Evolutionary conservation across 2,329 filamentous ascomycete species (phyloP).

Genomic region (Colletotrichum endophyticum): DNA sequence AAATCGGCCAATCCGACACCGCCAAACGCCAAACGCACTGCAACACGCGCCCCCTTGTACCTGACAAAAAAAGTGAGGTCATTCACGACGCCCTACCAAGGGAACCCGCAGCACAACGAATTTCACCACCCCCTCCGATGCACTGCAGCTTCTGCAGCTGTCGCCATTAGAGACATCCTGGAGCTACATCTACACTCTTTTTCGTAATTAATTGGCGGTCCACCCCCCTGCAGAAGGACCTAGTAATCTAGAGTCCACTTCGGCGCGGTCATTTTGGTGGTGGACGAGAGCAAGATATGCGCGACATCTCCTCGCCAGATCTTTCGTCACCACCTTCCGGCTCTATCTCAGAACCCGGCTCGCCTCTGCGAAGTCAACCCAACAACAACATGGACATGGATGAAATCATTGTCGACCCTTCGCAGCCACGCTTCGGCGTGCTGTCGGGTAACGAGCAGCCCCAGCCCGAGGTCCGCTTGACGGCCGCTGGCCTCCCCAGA

Average conservation of each 20-base stretch:
- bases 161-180: not conserved
- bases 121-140: not conserved
- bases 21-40: slow-evolving; percentile 2
- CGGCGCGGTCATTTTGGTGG: slow-evolving; percentile 7
- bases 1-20: slow-evolving; percentile 14
- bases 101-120: not conserved
- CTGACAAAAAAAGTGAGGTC: slow-evolving; percentile 19
- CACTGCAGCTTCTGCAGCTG: not conserved
- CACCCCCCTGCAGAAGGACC: not conserved
- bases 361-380: slow-evolving; percentile 39
- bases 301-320: slow-evolving; percentile 50
- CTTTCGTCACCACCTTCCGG: slow-evolving; percentile 58
- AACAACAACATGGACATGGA: slow-evolving; percentile 45
- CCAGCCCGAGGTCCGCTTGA: slow-evolving; percentile 38
- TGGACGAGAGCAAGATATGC: slow-evolving; percentile 23
- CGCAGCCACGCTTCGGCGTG: slow-evolving; percentile 37
- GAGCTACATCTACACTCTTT: not conserved
- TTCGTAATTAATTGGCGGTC: not conserved
- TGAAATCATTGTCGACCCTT: slow-evolving; percentile 53
- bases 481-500: slow-evolving; percentile 61
- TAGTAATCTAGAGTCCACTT: not conserved
- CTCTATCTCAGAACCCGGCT: slow-evolving; percentile 53
- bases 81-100: slow-evolving; percentile 13
- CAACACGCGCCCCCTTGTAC: slow-evolving; percentile 5
- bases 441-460: slow-evolving; percentile 25